Evolutionary conservation across 2,329 filamentous ascomycete species (phyloP), one percentile per base, ranked within the genome.

Genomic region (Aspergillus pseudonomiae): DNA sequence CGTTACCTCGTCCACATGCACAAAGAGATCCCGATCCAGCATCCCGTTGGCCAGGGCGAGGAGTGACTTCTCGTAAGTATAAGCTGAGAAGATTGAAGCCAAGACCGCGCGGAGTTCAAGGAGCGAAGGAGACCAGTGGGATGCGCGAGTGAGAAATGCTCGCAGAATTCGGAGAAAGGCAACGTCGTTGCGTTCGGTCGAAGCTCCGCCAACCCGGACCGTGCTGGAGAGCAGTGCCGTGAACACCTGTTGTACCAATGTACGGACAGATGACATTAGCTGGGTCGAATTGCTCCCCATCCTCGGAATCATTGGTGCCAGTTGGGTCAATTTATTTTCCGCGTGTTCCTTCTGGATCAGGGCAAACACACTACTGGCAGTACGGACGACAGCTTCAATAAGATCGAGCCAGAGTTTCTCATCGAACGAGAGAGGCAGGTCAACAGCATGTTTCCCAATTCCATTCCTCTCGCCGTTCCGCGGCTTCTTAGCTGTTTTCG

Each of bases 21-120:
- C 86, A 72, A 98, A 99, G 6, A 97, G 84, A 71, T 95, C 95
- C 69, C 93, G 90, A 66, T 96, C 94, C 0, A 99, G 84, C 61
- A 99, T 88, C 4, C 90, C 86, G 75, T 94, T 96, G 0, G 95
- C 93, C 3, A 99, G 86, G 1, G 86, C 85, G 24, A 99, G 85
- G 19, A 99, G 91, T 0, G 91, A 94, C 75, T 94, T 92, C 77
- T 99, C 95, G 75, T 98, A 97, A 0, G 93, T 90, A 75, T 99
- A 99, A 0, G 95, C 94, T 0, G 94, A 89, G 79, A 99, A 98
- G 61, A 99, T 94, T 14, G 94, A 95, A 1, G 88, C 84, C 2
- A 99, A 85, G 0, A 98, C 94, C 7, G 87, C 87, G 52, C 95
- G 90, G 3, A 99, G 85, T 74, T 98, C 93, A 1, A 92, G 90